These are phyloP conservation scores for Bacidia gigantensis DNA, from an alignment of 495 filamentous ascomycete genomes.

Conservation along the genomic window DNA sequence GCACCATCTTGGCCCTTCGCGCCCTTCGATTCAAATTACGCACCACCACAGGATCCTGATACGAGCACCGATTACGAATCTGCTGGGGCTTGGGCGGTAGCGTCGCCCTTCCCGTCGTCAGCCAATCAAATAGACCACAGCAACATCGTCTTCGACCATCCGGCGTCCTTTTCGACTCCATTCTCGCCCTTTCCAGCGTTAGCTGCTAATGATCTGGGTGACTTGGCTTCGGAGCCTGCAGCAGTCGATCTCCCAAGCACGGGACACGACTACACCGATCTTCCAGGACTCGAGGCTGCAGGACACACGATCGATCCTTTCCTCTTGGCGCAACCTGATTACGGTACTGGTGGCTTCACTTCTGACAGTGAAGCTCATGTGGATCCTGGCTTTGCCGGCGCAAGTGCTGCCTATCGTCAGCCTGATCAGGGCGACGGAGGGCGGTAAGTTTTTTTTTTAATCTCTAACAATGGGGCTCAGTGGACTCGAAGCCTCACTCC, in stretches of 20 bases:
- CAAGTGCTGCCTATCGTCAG: neutral
- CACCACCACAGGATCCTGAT: neutral
- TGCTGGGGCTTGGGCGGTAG: neutral
- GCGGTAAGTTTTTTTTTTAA: constrained; percentile 6
- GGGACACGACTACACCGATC: no score
- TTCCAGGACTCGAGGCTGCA: no score
- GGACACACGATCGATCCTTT: no score
- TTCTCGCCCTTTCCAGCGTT: neutral
- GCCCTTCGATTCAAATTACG: neutral
- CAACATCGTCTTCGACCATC: neutral
- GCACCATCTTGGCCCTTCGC: neutral
- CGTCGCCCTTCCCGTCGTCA: neutral
- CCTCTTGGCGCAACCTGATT: no score
- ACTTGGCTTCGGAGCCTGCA: no score
- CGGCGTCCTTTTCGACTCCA: neutral
- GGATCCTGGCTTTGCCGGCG: neutral
- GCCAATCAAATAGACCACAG: neutral
- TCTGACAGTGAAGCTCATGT: neutral
- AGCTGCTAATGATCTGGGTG: no score
- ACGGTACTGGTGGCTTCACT: neutral
- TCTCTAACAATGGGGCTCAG: constrained; percentile 1
- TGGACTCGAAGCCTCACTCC: no score
- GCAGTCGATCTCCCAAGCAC: no score
- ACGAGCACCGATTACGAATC: neutral
- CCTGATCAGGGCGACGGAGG: neutral